phyloP scores from a whole-genome alignment of 371 early-diverging fungal genomes.

The Cokeromyces recurvatus region DNA sequence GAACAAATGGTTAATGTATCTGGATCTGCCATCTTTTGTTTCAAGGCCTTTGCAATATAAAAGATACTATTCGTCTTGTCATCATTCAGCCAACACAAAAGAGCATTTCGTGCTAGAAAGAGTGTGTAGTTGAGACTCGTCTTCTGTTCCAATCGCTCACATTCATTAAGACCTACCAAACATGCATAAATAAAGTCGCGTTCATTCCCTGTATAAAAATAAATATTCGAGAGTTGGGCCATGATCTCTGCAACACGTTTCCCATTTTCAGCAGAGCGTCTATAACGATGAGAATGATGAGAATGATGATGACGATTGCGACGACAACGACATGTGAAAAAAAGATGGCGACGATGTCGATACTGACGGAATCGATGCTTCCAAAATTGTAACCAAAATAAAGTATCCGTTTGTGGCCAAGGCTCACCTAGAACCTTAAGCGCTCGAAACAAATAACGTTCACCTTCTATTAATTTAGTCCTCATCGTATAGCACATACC shows the following conservation, averaged over 20 bases:
- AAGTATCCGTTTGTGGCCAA: slow-evolving; percentile 31
- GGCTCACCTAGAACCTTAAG: slow-evolving; percentile 32
- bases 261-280: slow-evolving; percentile 20
- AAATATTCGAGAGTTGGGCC: slow-evolving; percentile 48
- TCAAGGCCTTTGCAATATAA: slow-evolving; percentile 42
- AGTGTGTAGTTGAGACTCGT: slow-evolving; percentile 34
- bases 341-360: slow-evolving; percentile 21
- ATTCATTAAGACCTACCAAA: slow-evolving; percentile 41
- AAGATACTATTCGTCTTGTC: slow-evolving; percentile 35
- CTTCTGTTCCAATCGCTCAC: slow-evolving; percentile 34
- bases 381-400: slow-evolving; percentile 30
- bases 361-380: slow-evolving; percentile 20
- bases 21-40: slow-evolving; percentile 27
- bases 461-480: slow-evolving; percentile 45
- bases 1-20: slow-evolving; percentile 43
- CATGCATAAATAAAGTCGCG: slow-evolving; percentile 38
- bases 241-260: slow-evolving; percentile 43
- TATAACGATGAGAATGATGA: slow-evolving; percentile 6
- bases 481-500: slow-evolving; percentile 51
- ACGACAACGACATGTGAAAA: too few relatives aligned
- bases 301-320: neutral
- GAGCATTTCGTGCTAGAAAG: slow-evolving; percentile 42
- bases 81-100: slow-evolving; percentile 48
- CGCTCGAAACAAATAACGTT: slow-evolving; percentile 38
- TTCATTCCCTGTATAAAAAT: slow-evolving; percentile 43